Conservation (phyloP, 176 grass and related monocot genomes). For the Saccharum spontaneum region DNA sequence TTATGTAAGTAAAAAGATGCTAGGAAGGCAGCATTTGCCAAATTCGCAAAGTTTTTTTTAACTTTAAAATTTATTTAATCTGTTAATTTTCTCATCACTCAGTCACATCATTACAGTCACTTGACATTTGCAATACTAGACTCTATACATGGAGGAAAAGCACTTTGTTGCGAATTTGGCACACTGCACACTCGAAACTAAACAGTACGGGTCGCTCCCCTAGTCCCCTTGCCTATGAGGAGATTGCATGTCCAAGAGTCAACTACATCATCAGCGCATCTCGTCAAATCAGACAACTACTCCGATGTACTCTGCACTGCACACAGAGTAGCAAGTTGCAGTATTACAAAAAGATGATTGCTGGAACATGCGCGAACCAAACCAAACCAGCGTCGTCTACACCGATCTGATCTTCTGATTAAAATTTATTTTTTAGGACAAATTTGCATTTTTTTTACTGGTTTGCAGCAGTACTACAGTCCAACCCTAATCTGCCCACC, state of each 20-base stretch:
- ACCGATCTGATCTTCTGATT: slow-evolving; percentile 15
- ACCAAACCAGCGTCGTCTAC: slow-evolving; percentile 9
- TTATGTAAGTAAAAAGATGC: not conserved
- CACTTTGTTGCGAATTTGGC: too few species aligned
- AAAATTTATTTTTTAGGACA: not conserved
- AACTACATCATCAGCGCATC: not conserved
- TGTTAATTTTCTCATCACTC: not conserved
- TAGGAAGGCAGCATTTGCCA: not conserved
- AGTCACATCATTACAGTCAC: too few species aligned
- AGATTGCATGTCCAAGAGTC: not conserved
- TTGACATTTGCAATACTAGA: too few species aligned
- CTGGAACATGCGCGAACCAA: slow-evolving; percentile 2
- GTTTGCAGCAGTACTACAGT: not conserved
- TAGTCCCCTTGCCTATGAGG: too few species aligned
- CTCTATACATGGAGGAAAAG: too few species aligned
- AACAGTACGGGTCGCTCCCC: not conserved
- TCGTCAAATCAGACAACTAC: not conserved
- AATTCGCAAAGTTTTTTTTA: not conserved
- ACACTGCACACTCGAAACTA: too few species aligned
- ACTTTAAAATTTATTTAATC: not conserved
- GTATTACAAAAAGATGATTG: slow-evolving; percentile 1
- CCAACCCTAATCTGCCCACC: slow-evolving; percentile 36
- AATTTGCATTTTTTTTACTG: not conserved
- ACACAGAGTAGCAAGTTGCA: slow-evolving; percentile 20
- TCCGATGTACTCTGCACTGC: not conserved